phyloP scores from a whole-genome alignment of 805 yeast species.

The Spathaspora sp. region DNA sequence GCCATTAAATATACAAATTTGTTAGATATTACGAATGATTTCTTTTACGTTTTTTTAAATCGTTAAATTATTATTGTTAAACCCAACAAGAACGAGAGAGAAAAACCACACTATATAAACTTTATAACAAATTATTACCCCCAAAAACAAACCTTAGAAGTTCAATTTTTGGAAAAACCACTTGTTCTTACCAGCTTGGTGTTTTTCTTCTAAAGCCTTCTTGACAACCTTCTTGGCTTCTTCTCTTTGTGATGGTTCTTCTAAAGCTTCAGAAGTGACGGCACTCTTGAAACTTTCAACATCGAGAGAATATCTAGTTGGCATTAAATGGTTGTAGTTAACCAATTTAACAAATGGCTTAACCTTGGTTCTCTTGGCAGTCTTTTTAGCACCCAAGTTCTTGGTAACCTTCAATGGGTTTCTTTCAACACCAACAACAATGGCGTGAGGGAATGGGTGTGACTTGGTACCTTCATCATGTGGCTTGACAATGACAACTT shows the following conservation, averaged over 20 bases:
- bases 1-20: neutral
- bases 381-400: conserved; percentile 92
- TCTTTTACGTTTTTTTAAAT: neutral
- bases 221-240: conserved; percentile 98
- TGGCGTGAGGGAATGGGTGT: conserved; percentile 98
- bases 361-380: conserved; percentile 94
- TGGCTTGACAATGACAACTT: conserved; percentile 97
- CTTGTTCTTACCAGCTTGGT: conserved; percentile 99
- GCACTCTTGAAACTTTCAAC: conserved; percentile 91
- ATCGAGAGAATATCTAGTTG: conserved; percentile 98
- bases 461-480: conserved; percentile 98
- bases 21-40: neutral
- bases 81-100: neutral
- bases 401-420: conserved; percentile 96
- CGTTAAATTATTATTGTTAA: neutral
- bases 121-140: neutral
- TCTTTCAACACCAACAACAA: conserved; percentile 99
- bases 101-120: neutral
- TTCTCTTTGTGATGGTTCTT: conserved; percentile 97
- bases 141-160: conserved; percentile 49
- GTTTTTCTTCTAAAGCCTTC: conserved; percentile 99
- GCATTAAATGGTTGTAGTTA: conserved; percentile 99
- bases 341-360: conserved; percentile 99
- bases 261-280: conserved; percentile 89
- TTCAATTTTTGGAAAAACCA: conserved; percentile 99